Percentiles rank a stretch among this genome's conserved stretches.
Evolutionary conservation across 345 rosid species (phyloP).

Genomic region (Jatropha curcas): DNA sequence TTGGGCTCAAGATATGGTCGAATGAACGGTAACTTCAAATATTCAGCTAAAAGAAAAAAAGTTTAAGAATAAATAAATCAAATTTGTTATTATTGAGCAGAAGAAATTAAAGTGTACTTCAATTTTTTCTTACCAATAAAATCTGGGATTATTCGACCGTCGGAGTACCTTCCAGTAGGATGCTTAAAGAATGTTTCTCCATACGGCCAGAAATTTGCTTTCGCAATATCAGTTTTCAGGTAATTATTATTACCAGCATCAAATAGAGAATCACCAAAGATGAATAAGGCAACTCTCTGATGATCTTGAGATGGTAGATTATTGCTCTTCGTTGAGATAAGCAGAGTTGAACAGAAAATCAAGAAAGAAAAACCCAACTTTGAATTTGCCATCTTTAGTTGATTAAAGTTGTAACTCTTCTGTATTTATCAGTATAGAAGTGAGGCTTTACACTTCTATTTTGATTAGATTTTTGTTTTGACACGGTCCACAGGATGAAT

Average conservation of each 20-base stretch:
- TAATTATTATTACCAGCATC: slow-evolving; percentile 1
- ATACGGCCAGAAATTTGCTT: slow-evolving; percentile 16
- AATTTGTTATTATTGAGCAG: no score
- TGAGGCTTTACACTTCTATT: no score
- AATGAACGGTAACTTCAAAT: slow-evolving; percentile 27
- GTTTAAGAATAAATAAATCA: not conserved
- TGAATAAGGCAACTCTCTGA: slow-evolving; percentile 25
- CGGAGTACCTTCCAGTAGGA: slow-evolving; percentile 28
- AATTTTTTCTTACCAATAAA: slow-evolving; percentile 18
- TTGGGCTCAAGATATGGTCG: slow-evolving; percentile 23
- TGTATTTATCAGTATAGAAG: no score
- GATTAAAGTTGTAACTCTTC: no score
- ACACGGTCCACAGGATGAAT: no score
- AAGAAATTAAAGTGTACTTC: not conserved
- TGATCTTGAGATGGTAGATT: slow-evolving; percentile 4
- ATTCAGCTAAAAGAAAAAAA: slow-evolving; percentile 20
- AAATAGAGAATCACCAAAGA: slow-evolving; percentile 2
- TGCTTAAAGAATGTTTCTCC: slow-evolving; percentile 31
- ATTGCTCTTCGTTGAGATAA: slow-evolving; percentile 18
- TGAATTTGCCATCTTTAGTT: not conserved
- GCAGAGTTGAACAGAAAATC: not conserved
- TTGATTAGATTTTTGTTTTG: no score
- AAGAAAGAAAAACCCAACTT: not conserved
- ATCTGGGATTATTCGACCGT: slow-evolving; percentile 30
- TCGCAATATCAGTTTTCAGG: not conserved